Base-by-base conservation (phyloP, 129 eudicot species). In the Gnaphalium uliginosum region DNA sequence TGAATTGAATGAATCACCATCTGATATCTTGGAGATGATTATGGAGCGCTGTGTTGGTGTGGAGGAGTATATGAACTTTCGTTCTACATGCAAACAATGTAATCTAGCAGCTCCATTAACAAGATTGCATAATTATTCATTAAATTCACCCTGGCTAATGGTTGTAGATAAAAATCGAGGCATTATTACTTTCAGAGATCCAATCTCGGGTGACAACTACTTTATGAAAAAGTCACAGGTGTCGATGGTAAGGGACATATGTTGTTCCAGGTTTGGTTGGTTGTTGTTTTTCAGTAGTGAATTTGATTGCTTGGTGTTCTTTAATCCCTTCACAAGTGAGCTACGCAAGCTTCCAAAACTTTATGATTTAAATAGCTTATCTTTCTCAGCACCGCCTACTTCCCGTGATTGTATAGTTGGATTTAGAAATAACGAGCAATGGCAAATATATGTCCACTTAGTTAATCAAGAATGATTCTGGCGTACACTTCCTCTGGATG, bases 61-160 rank as follows among this genome's bases (percentile, higher is more conserved):
- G 59, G 59, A 53, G 59, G 59, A 53, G 1, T 53, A 53, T n/a
- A 53, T 53, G 59, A 53, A 53, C 59, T 53, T 53, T 53, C 59
- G 59, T 53, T 23, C 60, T n/a, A 59, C 30, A 11, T 59, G 65
- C 65, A 24, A 7, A 59, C 30, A 11, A 8, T 59, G 17, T 23
- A 18, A 4, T 59, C 32, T 59, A 0, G 65, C 65, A 8, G 65
- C 32, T 8, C 65, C 65, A 6, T 7, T 21, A 59, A 59, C 14
- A 0, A 58, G 64, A 58, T 58, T 58, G 30, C 64, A 10, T 10
- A 24, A 24, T 22, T 59, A 59, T 22, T 59, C 29, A 23, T 59
- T 59, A n/a, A 21, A 17, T n/a, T 54, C 60, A 54, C 24, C 60
- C 25, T n/a, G 60, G 60, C 60, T 54, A 21, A 21, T 59, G 65